Evolutionary conservation across 2,329 filamentous ascomycete species (phyloP).

Genomic region (Alternaria panax): DNA sequence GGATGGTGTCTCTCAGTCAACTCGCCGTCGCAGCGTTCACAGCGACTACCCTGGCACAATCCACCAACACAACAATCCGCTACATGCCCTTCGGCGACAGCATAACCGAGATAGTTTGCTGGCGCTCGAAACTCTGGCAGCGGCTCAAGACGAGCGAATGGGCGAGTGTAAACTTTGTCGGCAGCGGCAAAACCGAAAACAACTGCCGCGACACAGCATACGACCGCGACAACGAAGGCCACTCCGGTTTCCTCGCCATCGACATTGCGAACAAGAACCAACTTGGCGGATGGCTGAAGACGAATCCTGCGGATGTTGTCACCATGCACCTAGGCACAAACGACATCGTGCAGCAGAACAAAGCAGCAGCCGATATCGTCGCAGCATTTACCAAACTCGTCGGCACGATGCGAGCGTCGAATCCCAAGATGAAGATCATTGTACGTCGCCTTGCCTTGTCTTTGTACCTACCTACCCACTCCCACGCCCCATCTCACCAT

Average conservation of each 20-base stretch:
- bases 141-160: conserved; percentile 52
- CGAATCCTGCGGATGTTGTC: conserved; percentile 55
- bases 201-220: conserved; percentile 51
- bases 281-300: conserved; percentile 54
- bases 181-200: conserved; percentile 39
- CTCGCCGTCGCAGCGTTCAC: conserved; percentile 21
- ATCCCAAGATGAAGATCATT: conserved; percentile 55
- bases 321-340: conserved; percentile 59
- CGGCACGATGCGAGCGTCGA: conserved; percentile 48
- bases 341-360: conserved; percentile 51
- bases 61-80: conserved; percentile 27
- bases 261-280: conserved; percentile 55
- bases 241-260: conserved; percentile 55
- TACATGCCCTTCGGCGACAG: conserved; percentile 57
- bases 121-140: conserved; percentile 54
- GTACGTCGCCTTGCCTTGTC: conserved; percentile 35
- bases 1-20: conserved; percentile 32
- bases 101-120: conserved; percentile 57
- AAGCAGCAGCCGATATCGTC: conserved; percentile 49
- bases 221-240: conserved; percentile 56
- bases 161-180: conserved; percentile 51
- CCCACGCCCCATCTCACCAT: not conserved
- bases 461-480: not conserved
- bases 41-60: conserved; percentile 20
- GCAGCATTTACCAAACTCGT: conserved; percentile 51